Base-by-base conservation (phyloP, 306 rosid genomes). In the Casuarina glauca region DNA sequence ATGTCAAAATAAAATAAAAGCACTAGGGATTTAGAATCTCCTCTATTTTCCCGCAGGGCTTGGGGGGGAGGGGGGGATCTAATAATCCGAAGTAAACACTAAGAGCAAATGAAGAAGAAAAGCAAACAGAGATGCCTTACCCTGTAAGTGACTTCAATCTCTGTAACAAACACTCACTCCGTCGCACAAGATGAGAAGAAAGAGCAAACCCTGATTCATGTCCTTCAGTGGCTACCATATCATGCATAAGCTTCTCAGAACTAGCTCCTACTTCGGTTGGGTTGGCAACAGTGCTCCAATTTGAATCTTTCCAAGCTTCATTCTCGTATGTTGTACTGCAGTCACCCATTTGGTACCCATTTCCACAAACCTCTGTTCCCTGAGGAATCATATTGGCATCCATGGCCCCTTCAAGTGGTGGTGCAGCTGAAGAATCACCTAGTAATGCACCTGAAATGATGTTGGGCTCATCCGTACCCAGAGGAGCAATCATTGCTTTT, bases 151-250 rank as follows among this genome's bases (percentile, higher is more conserved):
- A 89, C 70, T 87, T 88, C 71, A 96, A 78, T 86, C 87, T 91
- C 85, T 89, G 93, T 64, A 93, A 83, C 83, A 96, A 83, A 60
- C 63, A 76, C 83, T 89, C 94, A 43, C 91, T 58, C 71, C 80
- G 83, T 77, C 77, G 76, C 36, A 86, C 83, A 74, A 93, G 94
- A 66, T 20, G 58, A 4, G 89, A 88, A 76, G 93, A 89, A 66
- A 81, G 76, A 70, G 89, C 90, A 62, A 52, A 58, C 74, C 75
- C 89, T 4, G 77, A 60, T 66, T 82, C 88, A 73, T 60, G 81
- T 75, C 79, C 87, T 38, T 82, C 97, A 78, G 20, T 64, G 48
- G 26, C 78, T 26, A 44, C 53, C 12, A 12, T 74, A 67, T 54
- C 53, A 17, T 64, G 70, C 26, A 32, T 43, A 36, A 66, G 57